Conservation (phyloP, 257 asterid species). For the Phtheirospermum japonicum region DNA sequence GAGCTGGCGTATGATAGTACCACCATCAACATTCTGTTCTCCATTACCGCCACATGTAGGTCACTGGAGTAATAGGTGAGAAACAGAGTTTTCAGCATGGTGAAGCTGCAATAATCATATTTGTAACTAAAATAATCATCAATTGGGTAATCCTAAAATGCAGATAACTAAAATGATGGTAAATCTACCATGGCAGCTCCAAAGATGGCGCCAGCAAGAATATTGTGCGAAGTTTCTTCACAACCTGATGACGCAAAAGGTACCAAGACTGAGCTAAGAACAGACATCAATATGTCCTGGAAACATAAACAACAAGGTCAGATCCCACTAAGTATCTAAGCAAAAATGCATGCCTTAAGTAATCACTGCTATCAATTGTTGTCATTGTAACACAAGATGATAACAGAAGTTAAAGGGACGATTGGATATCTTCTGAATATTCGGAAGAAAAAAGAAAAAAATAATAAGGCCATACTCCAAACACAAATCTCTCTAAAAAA, state of each 20-base stretch:
- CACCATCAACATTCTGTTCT: conserved; percentile 27
- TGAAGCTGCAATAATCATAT: conserved; percentile 53
- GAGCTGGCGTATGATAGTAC: conserved; percentile 44
- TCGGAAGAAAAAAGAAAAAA: not conserved
- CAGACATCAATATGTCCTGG: not conserved
- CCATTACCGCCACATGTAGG: conserved; percentile 69
- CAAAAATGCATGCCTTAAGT: not conserved
- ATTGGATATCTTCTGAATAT: no score
- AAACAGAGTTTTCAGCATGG: conserved; percentile 39
- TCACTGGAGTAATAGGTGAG: conserved; percentile 68
- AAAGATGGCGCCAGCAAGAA: conserved; percentile 55
- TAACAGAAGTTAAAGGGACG: no score
- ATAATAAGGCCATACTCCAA: not conserved
- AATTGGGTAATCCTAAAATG: not conserved
- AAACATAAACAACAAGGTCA: not conserved
- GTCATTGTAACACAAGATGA: no score
- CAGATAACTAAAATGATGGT: not conserved
- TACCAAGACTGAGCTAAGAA: conserved; percentile 21
- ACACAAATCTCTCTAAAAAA: not conserved
- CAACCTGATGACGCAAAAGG: conserved; percentile 46
- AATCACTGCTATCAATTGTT: no score
- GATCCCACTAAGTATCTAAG: not conserved
- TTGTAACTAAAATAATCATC: not conserved
- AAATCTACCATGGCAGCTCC: conserved; percentile 72
- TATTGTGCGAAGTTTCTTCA: conserved; percentile 39